Conservation (phyloP, 768 basidiomycete genomes). For the Plicaturopsis crispa region DNA sequence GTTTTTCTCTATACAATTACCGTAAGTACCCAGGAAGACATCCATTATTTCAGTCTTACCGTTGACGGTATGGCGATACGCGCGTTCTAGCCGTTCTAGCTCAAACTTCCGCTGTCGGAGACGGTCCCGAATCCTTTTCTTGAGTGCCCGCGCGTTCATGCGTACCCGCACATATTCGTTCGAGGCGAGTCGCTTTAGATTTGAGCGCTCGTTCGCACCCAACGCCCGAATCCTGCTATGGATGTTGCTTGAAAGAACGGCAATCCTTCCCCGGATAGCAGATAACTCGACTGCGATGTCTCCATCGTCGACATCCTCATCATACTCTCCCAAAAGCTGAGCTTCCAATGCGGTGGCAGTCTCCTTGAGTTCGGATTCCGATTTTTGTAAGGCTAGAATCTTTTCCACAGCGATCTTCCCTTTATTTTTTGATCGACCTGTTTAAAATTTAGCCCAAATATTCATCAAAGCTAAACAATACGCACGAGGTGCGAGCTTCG, state of each 20-base stretch:
- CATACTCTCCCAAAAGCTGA: neutral
- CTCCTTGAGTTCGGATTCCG: neutral
- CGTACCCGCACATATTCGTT: slow-evolving; percentile 6
- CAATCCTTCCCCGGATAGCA: no score
- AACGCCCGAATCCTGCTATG: no score
- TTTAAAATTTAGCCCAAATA: slow-evolving; percentile 6
- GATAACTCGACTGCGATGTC: no score
- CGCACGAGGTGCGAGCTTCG: neutral
- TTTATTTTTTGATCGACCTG: neutral
- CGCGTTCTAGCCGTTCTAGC: slow-evolving; percentile 9
- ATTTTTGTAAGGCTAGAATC: neutral
- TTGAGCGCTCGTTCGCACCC: no score
- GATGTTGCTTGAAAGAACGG: no score
- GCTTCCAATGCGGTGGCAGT: neutral
- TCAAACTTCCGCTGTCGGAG: slow-evolving; percentile 14
- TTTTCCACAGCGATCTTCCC: neutral
- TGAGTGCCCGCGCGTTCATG: slow-evolving; percentile 15
- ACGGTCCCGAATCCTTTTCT: slow-evolving; percentile 9
- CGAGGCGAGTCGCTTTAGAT: no score
- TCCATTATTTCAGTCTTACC: slow-evolving; percentile 9
- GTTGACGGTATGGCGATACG: slow-evolving; percentile 10
- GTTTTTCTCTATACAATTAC: slow-evolving; percentile 14
- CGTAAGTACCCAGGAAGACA: neutral
- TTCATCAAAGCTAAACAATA: neutral
- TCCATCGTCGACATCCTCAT: no score